These are phyloP conservation scores for Xylariaceae sp. DNA, from an alignment of 2,329 filamentous ascomycete genomes.

Conservation along the genomic window DNA sequence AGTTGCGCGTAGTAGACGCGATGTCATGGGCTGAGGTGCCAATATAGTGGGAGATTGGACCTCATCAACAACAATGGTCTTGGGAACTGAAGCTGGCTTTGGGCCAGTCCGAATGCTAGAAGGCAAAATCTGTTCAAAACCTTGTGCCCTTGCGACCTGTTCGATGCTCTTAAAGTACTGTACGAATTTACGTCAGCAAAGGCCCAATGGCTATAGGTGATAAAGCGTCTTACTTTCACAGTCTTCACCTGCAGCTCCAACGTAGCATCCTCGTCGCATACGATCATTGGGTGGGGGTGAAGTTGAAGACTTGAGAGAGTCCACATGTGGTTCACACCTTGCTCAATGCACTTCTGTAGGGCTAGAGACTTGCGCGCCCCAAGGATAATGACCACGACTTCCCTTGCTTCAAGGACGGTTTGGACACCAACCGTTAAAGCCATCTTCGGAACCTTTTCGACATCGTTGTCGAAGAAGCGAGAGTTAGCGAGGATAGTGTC, in stretches of 20 bases:
- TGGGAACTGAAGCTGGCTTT: constrained; percentile 46
- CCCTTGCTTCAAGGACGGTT: constrained; percentile 79
- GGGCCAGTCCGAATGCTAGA: constrained; percentile 61
- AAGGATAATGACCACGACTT: constrained; percentile 83
- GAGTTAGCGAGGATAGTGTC: constrained; percentile 88
- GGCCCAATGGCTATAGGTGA: constrained; percentile 1
- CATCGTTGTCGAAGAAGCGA: constrained; percentile 79
- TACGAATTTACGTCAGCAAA: constrained; percentile 2
- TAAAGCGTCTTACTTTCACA: constrained; percentile 58
- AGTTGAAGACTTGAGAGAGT: constrained; percentile 81
- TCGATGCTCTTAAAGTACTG: constrained; percentile 76
- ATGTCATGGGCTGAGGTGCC: constrained; percentile 61
- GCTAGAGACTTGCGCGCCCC: constrained; percentile 82
- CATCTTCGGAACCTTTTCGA: constrained; percentile 77
- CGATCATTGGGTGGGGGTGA: constrained; percentile 81
- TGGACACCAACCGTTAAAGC: constrained; percentile 85
- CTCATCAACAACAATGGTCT: constrained; percentile 51
- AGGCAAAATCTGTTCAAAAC: constrained; percentile 63
- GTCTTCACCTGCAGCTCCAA: constrained; percentile 76
- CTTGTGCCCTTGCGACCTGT: constrained; percentile 62
- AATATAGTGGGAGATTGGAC: constrained; percentile 52
- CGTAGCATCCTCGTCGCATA: constrained; percentile 81
- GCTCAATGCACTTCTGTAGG: constrained; percentile 80
- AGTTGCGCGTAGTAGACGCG: constrained; percentile 58
- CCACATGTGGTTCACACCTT: constrained; percentile 89